Evolutionary conservation across 2,329 filamentous ascomycete species (phyloP).

Genomic region (Aspergillus arachidicola): DNA sequence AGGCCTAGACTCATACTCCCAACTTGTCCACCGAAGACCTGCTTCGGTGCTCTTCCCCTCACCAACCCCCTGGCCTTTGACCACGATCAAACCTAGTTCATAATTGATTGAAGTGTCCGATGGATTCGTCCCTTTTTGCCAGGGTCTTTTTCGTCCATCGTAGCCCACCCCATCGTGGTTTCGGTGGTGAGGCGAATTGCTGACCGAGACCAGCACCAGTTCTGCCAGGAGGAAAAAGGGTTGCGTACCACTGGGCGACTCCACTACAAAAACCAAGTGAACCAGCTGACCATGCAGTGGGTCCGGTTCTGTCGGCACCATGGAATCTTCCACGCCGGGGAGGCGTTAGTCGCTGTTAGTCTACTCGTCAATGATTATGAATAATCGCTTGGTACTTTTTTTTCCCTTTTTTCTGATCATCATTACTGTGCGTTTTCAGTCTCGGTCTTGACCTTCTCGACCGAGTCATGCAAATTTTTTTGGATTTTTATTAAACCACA

Average conservation of each 20-base stretch:
- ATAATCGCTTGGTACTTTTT: constrained; percentile 1
- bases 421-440: background rate
- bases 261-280: constrained; percentile 20
- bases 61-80: too few relatives aligned
- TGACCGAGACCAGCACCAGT: background rate
- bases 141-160: background rate
- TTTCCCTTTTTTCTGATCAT: background rate
- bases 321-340: constrained; percentile 24
- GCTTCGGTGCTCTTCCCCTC: constrained; percentile 1
- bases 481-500: background rate
- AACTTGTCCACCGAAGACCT: background rate
- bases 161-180: constrained; percentile 2
- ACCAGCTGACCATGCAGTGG: constrained; percentile 20
- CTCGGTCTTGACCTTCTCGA: background rate
- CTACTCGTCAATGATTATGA: background rate
- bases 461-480: background rate
- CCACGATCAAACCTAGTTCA: background rate
- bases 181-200: background rate
- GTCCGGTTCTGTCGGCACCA: constrained; percentile 20
- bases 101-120: background rate
- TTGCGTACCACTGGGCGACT: constrained; percentile 8
- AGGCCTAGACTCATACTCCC: constrained; percentile 18
- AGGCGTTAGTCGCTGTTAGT: background rate
- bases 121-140: constrained; percentile 1
- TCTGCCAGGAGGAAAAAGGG: background rate